Conservation (phyloP, 2,329 filamentous ascomycete species). For the Emmonsiellopsis sp. region DNA sequence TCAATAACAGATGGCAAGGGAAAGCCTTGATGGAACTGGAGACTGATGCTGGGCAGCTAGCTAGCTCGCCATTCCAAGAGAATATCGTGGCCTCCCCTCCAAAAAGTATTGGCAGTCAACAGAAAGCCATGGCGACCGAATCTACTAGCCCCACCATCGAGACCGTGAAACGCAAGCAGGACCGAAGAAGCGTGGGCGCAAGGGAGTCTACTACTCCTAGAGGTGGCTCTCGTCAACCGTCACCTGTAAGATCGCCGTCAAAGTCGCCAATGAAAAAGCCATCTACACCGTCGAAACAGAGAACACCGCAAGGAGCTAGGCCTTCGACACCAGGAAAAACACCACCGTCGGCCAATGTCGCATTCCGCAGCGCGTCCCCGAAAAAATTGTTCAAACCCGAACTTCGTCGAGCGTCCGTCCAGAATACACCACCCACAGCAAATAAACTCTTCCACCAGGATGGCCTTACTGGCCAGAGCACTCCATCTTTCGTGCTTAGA, state of each 20-base stretch:
- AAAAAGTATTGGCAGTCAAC: conserved; percentile 19
- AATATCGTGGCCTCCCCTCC: conserved; percentile 23
- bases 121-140: conserved; percentile 37
- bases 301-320: conserved; percentile 37
- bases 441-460: conserved; percentile 48
- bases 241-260: conserved; percentile 19
- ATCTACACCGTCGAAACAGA: conserved; percentile 30
- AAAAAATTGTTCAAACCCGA: conserved; percentile 39
- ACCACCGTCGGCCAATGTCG: conserved; percentile 39
- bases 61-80: conserved; percentile 40
- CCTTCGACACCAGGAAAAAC: conserved; percentile 44
- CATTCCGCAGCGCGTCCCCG: conserved; percentile 39
- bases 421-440: conserved; percentile 22
- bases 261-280: conserved; percentile 19
- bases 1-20: conserved; percentile 38
- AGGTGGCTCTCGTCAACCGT: conserved; percentile 26
- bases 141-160: conserved; percentile 49
- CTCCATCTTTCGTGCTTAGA: conserved; percentile 56
- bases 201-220: conserved; percentile 37
- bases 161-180: conserved; percentile 40
- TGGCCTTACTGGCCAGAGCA: conserved; percentile 46
- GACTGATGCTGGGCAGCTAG: conserved; percentile 39
- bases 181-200: conserved; percentile 39
- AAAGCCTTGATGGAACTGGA: conserved; percentile 50
- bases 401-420: conserved; percentile 30